Base-by-base conservation (phyloP, 2,329 filamentous ascomycete genomes). In the Dichotomopilus funicola region DNA sequence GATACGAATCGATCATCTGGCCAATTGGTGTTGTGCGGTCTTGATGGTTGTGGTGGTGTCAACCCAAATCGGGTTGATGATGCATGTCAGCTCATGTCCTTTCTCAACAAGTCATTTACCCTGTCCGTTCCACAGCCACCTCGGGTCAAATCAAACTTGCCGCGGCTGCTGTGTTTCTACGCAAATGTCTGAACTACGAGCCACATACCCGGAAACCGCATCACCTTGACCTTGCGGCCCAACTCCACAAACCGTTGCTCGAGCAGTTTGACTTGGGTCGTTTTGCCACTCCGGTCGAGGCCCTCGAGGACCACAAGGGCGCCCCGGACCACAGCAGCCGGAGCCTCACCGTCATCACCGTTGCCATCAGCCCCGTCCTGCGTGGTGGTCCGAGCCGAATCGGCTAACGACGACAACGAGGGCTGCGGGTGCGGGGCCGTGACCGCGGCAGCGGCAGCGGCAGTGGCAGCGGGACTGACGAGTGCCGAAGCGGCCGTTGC, bases 221-320 rank as follows among this genome's bases (percentile, higher is more conserved):
- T 77, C 36, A 77, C 71, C 68, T 76, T 73, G 47, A 81, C 79
- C 44, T 71, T 70, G 55, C 69, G 68, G 5, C 79, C 79, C 53
- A 72, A 70, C 62, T 77, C 74, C 6, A 75, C 69, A 56, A 82
- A 76, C 27, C 75, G 67, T 70, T 80, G 71, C 70, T 80, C 77
- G 50, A 96, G 75, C 46, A 83, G 73, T 65, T 85, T 80, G 63
- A 89, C 91, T 78, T 96, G 91, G 37, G 91, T 95, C 27, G 90
- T 92, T 78, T 96, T 96, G 54, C 91, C 91, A 44, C 91, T 90
- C 61, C 90, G 83, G 66, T 96, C 91, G 59, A 96, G 78, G 2
- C 91, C 91, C 74, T 96, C 91, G 54, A 96, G 82, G 4, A 92
- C 87, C 52, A 96, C 81, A 36, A 96, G 80, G 10, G 85, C 83